Evolutionary conservation across 257 asterid genomes (phyloP), one percentile per base, ranked within the genome.

Genomic region (Agastache rugosa): DNA sequence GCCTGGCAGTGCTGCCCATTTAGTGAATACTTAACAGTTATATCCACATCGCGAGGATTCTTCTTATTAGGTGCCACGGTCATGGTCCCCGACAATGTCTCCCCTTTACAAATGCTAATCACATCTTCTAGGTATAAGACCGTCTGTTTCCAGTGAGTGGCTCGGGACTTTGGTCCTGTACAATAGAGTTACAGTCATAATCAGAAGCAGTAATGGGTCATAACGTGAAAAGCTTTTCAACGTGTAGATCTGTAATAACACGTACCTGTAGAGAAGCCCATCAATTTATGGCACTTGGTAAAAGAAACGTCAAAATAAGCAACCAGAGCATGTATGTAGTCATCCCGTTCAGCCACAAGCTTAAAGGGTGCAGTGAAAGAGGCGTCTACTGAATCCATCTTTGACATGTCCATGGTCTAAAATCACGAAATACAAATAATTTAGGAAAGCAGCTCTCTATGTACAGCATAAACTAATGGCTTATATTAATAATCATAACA

Each of bases 101-200:
- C 99, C 75, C 98, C 99, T 83, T 89, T 75, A 78, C 98, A 92
- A 42, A 95, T 72, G 15, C 93, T 87, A 41, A 95, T 72, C 81
- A 88, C 96, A 20, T 95, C 98, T 81, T 95, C 99, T 11, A 95
- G 91, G 91, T 95, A 92, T 0, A 95, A 88, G 11, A 95, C 91
- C 0, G 99, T 92, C 78, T 92, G 99, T 77, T 95, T 95, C 99
- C 99, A 95, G 80, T 95, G 99, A 35, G 99, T 95, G 50, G 84
- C 80, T 47, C 93, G 95, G 10, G 98, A 92, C 76, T 87, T 95
- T 25, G 99, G 97, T 17, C 99, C 97, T 95, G 75, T 53, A 67
- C 22, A 25, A 8, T 7, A 25, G 29, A 65, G 25, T 37, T 15
- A 7, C 27, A 9, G 41, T 45, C 20, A 44, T 53, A 1, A 12